These are phyloP conservation scores for Huntiella moniliformis DNA, from an alignment of 2,329 filamentous ascomycete genomes.

Conservation along the genomic window DNA sequence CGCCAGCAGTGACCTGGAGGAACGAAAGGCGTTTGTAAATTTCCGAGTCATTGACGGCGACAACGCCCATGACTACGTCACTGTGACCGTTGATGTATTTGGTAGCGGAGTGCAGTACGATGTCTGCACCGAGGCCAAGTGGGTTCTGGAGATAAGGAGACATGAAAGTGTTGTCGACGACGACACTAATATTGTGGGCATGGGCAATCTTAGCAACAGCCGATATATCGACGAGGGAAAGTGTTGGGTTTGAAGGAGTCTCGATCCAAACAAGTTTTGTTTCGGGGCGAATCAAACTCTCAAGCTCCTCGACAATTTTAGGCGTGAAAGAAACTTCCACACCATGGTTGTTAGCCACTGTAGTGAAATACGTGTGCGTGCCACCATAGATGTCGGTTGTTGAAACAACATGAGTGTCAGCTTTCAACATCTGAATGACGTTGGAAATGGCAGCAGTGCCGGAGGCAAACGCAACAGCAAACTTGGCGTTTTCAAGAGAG, in stretches of 20 bases:
- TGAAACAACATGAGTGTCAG: conserved; percentile 83
- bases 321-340: conserved; percentile 90
- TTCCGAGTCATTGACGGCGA: conserved; percentile 76
- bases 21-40: conserved; percentile 65
- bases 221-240: conserved; percentile 80
- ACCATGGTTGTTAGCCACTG: conserved; percentile 85
- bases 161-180: conserved; percentile 97
- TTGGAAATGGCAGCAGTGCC: conserved; percentile 86
- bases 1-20: conserved; percentile 92
- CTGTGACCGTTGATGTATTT: conserved; percentile 98
- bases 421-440: conserved; percentile 79
- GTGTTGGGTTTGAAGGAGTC: conserved; percentile 81
- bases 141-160: conserved; percentile 95
- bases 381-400: conserved; percentile 96
- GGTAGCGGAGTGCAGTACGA: conserved; percentile 90
- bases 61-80: conserved; percentile 94
- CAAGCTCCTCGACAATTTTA: conserved; percentile 75
- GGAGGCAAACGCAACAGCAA: conserved; percentile 85
- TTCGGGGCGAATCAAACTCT: conserved; percentile 63
- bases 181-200: conserved; percentile 72
- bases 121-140: conserved; percentile 83
- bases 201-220: conserved; percentile 70
- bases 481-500: conserved; percentile 76
- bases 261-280: conserved; percentile 98
- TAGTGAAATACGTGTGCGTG: conserved; percentile 96